Evolutionary conservation across 345 rosid genomes (phyloP).

Genomic region (Durio zibethinus): DNA sequence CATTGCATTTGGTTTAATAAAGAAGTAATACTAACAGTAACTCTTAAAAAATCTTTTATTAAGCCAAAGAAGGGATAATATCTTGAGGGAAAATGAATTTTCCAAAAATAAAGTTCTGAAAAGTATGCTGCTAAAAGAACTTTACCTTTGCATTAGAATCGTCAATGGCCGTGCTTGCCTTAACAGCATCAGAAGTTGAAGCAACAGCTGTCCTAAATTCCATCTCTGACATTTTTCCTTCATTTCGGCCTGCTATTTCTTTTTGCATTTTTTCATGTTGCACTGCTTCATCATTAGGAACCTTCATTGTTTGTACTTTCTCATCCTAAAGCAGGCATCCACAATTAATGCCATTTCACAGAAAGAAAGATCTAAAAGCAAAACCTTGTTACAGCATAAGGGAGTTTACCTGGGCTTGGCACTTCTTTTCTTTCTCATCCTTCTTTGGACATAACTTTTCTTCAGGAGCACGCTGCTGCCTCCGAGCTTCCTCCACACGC

Average conservation of each 20-base stretch:
- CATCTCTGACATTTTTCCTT: conserved; percentile 25
- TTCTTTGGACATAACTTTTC: conserved; percentile 48
- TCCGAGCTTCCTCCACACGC: conserved; percentile 55
- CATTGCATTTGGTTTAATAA: neutral
- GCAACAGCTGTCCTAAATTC: conserved; percentile 24
- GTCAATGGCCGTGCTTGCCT: conserved; percentile 24
- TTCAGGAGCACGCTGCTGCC: conserved; percentile 46
- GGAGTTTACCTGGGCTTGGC: conserved; percentile 36
- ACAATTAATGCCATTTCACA: neutral
- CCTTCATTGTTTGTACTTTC: conserved; percentile 29
- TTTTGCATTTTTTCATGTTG: conserved; percentile 32
- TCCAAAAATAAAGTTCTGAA: neutral
- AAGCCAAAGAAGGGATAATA: neutral
- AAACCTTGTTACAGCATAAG: neutral
- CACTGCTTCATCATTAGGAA: conserved; percentile 26
- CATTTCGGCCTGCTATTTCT: conserved; percentile 22
- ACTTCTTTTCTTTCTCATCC: conserved; percentile 44
- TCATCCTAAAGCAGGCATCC: conserved; percentile 37
- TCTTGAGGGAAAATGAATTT: neutral
- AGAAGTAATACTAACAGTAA: neutral
- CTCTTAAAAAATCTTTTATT: neutral
- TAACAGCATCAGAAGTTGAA: conserved; percentile 34
- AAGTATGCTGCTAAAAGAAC: conserved; percentile 2
- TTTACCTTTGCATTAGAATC: conserved; percentile 51
- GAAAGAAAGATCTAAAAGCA: neutral